Base-by-base conservation (phyloP, 2,329 filamentous ascomycete species). In the Curvularia sp. region DNA sequence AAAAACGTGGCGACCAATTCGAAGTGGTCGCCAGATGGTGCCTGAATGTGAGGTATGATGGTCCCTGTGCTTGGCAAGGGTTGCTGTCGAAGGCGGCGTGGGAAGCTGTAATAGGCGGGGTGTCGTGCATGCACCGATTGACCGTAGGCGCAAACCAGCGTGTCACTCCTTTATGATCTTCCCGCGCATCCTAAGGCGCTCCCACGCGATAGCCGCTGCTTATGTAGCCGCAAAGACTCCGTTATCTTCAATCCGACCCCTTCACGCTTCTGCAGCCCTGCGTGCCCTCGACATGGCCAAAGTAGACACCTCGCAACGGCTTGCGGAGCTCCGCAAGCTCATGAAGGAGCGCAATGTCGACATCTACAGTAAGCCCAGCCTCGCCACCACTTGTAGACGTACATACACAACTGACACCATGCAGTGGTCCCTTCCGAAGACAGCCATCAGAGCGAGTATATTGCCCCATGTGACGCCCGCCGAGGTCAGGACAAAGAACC, bases 391-490 rank as follows among this genome's bases (percentile, higher is more conserved):
- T 7, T 18, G 13, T 22, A 41, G 42, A 18, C 44, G 20, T 52
- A 24, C 26, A 53, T 43, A 44, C 12, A 48, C 22, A 64, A 70
- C 80, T 84, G 68, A 82, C 71, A 68, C 62, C 7, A 49, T 28
- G 43, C 75, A 98, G 94, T 99, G 74, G 86, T 98, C 6, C 95
- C 95, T 0, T 97, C 94, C 33, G 95, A 98, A 85, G 95, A 99
- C 77, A 94, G 92, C 75, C 95, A 99, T 77, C 92, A 94, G 68
- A 98, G 94, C 67, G 95, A 99, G 81, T 99, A 99, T 79, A 97
- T 97, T 77, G 95, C 95, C 50, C 88, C 89, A n/a, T 97, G 92
- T 76, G 95, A 99, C 81, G 93, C 86, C 61, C 88, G 95, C 67
- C 89, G 95, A 86, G 85, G 85, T 87, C 63, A 71, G 71, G 12